Evolutionary conservation across 345 rosid genomes (phyloP).

Genomic region (Hibiscus mutabilis): DNA sequence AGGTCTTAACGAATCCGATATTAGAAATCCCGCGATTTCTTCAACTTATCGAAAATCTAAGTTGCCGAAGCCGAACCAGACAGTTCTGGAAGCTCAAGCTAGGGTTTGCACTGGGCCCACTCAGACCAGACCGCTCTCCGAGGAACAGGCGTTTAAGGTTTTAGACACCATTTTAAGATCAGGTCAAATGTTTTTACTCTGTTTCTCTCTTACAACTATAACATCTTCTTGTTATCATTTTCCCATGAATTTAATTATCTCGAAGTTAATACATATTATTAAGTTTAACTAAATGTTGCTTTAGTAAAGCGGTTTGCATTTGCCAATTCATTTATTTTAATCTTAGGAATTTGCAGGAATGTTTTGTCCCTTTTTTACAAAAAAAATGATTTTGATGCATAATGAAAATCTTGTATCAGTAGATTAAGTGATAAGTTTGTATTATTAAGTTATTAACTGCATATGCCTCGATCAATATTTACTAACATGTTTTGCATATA

Average conservation of each 20-base stretch:
- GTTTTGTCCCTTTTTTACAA: background rate
- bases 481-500: constrained; percentile 3
- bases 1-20: constrained; percentile 58
- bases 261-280: too few species aligned
- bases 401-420: background rate
- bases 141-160: constrained; percentile 43
- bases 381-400: background rate
- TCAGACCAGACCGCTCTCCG: constrained; percentile 69
- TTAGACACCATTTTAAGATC: constrained; percentile 24
- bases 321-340: background rate
- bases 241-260: background rate
- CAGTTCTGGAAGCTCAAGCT: constrained; percentile 88
- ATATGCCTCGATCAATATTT: background rate
- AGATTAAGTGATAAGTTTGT: too few species aligned
- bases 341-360: background rate
- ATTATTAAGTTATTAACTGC: background rate
- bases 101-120: constrained; percentile 97
- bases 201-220: too few species aligned
- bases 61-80: constrained; percentile 69
- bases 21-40: constrained; percentile 61
- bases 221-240: background rate
- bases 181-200: background rate
- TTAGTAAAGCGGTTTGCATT: background rate
- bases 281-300: background rate
- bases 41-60: constrained; percentile 57